These are phyloP conservation scores for Erodium moschatum DNA, from an alignment of 441 rosid genomes.

Conservation along the genomic window DNA sequence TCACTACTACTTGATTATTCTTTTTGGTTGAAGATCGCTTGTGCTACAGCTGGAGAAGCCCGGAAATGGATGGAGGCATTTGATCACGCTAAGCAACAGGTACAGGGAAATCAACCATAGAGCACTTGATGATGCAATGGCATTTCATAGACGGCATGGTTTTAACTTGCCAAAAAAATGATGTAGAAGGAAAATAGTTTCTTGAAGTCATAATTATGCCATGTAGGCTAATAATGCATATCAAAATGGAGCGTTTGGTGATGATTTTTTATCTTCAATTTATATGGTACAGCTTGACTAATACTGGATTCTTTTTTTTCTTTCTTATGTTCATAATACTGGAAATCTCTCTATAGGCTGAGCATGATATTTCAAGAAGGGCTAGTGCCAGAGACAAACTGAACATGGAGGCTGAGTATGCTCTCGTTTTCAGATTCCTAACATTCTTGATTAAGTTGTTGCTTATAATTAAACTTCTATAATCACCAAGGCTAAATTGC, in stretches of 20 bases:
- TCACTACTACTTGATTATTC: slow-evolving; percentile 15
- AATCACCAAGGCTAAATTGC: slow-evolving; percentile 2
- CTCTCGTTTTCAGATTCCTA: slow-evolving; percentile 17
- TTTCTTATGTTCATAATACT: slow-evolving; percentile 15
- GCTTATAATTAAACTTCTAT: neutral
- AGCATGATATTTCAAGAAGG: slow-evolving; percentile 54
- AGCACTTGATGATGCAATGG: neutral
- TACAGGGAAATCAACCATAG: slow-evolving; percentile 24
- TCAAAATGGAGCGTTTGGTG: neutral
- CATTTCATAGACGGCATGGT: neutral
- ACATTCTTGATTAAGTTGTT: slow-evolving; percentile 15
- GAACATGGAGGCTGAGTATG: slow-evolving; percentile 73
- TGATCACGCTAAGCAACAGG: slow-evolving; percentile 94
- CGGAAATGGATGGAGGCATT: slow-evolving; percentile 90
- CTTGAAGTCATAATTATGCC: neutral
- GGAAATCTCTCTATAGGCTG: slow-evolving; percentile 45
- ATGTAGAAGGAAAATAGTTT: neutral
- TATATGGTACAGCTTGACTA: neutral
- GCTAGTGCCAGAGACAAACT: slow-evolving; percentile 63
- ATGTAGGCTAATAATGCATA: neutral
- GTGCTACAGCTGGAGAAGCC: slow-evolving; percentile 84
- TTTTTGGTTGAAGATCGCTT: slow-evolving; percentile 64
- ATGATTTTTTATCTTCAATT: neutral
- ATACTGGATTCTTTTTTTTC: slow-evolving; percentile 9
- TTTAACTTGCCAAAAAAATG: neutral